Percentiles rank a stretch among this genome's conserved stretches.
These are phyloP conservation scores for Crithidia mellificae DNA, from an alignment of 208 protist species.

Conservation along the genomic window DNA sequence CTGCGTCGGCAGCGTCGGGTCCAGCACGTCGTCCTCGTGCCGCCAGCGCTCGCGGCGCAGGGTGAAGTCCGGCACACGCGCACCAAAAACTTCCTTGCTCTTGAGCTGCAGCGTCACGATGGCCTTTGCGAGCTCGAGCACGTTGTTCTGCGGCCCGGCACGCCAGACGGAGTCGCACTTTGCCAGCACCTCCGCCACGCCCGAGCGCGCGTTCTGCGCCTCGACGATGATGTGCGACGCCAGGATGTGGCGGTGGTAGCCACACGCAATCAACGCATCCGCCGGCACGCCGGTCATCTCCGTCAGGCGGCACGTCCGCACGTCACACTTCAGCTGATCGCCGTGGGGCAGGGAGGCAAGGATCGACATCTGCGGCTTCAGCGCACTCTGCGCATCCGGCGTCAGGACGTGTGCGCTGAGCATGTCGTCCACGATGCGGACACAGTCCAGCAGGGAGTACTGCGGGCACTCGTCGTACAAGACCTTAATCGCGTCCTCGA, in stretches of 20 bases:
- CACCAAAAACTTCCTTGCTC: constrained; percentile 82
- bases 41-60: constrained; percentile 59
- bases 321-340: constrained; percentile 26
- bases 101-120: constrained; percentile 74
- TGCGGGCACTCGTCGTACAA: constrained; percentile 78
- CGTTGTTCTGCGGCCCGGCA: constrained; percentile 37
- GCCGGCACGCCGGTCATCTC: constrained; percentile 53
- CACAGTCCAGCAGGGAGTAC: constrained; percentile 62
- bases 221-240: constrained; percentile 76
- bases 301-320: constrained; percentile 41
- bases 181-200: constrained; percentile 61
- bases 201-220: constrained; percentile 74
- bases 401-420: constrained; percentile 42
- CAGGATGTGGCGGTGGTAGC: constrained; percentile 77
- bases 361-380: constrained; percentile 42
- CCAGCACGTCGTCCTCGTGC: constrained; percentile 74
- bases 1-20: constrained; percentile 49
- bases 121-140: constrained; percentile 58
- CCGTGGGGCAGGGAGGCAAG: constrained; percentile 20
- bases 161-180: constrained; percentile 62
- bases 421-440: constrained; percentile 41
- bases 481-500: constrained; percentile 75
- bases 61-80: constrained; percentile 81
- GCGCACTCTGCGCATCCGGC: constrained; percentile 28
- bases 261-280: constrained; percentile 76